Base-by-base conservation (phyloP, 768 basidiomycete genomes). In the Pulveroboletus sp. region DNA sequence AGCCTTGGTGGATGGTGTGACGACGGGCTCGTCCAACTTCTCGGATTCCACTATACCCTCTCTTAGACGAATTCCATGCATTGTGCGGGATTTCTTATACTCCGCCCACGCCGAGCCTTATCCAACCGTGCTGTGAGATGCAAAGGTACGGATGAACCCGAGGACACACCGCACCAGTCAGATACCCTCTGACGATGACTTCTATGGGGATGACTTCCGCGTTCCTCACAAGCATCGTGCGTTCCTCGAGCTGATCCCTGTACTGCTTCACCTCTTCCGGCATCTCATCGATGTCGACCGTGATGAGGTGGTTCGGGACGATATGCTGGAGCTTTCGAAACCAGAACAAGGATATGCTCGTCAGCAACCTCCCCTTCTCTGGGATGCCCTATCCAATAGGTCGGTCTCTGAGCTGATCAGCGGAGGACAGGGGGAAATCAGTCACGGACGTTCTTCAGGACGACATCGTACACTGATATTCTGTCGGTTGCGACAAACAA, bases 1-100 rank as follows among this genome's bases (percentile, higher is more conserved):
- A 1, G 95, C 96, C 66, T 99, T 98, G 6, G 96, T 98, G 0
- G 93, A 95, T 0, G 96, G 96, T 0, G 96, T 99, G 67, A 99
- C 94, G 27, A 97, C 70, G 2, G 94, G 89, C 51, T 83, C 72
- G 1, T 84, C 79, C 18, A 99, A 72, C 62, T 86, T 84, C 57
- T 90, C 78, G 1, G 88, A 90, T 73, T 99, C 94, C n/a, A 57
- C 82, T 74, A 45, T 96, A 8, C 84, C 90, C 6, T 76, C 68
- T 0, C 89, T 86, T 43, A 96, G 72, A 8, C 73, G 62, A 26
- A 96, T 90, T 1, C 89, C 89, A 59, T 98, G 95, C 5, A 95
- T 86, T 0, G 92, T 98, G 41, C 87, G 82, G 0, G 75, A 76
- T 69, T 82, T 85, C 69, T 90, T 84, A 72, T 98, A 99, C 66